Evolutionary conservation across 2,329 filamentous ascomycete genomes (phyloP).

Genomic region (Scolecobasidium constrictum): DNA sequence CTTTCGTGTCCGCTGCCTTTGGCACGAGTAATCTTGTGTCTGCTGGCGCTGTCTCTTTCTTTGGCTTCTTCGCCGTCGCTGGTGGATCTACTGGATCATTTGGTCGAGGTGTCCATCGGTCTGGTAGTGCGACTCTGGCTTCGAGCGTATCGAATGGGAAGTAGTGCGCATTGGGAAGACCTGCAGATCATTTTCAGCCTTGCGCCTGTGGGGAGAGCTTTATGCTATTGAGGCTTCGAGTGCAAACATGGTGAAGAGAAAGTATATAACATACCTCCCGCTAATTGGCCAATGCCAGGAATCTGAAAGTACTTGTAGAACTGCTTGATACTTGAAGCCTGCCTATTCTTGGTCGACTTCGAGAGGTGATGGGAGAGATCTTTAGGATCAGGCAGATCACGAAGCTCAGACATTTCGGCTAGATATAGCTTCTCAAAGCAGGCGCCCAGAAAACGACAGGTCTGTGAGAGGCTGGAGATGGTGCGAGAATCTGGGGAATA

Average conservation of each 20-base stretch:
- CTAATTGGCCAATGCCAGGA: constrained; percentile 50
- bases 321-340: constrained; percentile 58
- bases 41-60: constrained; percentile 2
- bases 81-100: constrained; percentile 45
- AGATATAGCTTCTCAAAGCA: not conserved
- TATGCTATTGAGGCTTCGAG: constrained; percentile 10
- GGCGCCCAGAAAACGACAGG: not conserved
- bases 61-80: constrained; percentile 12
- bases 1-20: constrained; percentile 47
- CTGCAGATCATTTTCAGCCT: constrained; percentile 33
- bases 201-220: no score
- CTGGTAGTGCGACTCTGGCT: constrained; percentile 62
- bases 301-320: constrained; percentile 77
- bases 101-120: constrained; percentile 62
- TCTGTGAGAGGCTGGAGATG: not conserved
- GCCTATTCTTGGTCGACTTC: constrained; percentile 52
- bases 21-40: constrained; percentile 55
- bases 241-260: no score
- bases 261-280: constrained; percentile 37
- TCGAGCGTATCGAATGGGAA: constrained; percentile 91
- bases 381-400: constrained; percentile 30
- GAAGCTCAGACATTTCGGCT: not conserved
- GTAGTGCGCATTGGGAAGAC: constrained; percentile 67
- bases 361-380: constrained; percentile 77
- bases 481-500: not conserved